Evolutionary conservation across 2,329 filamentous ascomycete species (phyloP).

Genomic region (Pyrenophora graminea): DNA sequence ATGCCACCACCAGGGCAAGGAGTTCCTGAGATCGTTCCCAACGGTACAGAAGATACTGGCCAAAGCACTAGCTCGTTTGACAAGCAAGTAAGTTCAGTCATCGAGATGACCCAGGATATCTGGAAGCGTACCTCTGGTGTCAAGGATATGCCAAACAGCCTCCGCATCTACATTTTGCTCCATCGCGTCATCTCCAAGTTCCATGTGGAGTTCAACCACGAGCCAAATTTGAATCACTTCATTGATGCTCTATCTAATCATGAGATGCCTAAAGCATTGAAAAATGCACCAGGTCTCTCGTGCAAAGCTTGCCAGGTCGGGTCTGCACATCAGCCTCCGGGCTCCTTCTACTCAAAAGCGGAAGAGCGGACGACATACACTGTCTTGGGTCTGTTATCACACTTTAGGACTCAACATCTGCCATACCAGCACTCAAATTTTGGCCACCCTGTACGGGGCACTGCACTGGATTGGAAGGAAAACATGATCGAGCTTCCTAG

Average conservation of each 20-base stretch:
- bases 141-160: slow-evolving; percentile 63
- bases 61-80: slow-evolving; percentile 43
- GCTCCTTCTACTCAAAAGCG: slow-evolving; percentile 42
- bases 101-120: slow-evolving; percentile 60
- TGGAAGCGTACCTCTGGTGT: slow-evolving; percentile 66
- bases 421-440: slow-evolving; percentile 24
- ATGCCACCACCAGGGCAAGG: slow-evolving; percentile 26
- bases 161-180: slow-evolving; percentile 67
- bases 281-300: slow-evolving; percentile 50
- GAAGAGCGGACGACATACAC: slow-evolving; percentile 48
- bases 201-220: slow-evolving; percentile 60
- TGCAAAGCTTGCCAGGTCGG: slow-evolving; percentile 49
- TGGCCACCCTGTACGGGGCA: slow-evolving; percentile 27
- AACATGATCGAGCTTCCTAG: slow-evolving; percentile 66
- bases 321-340: slow-evolving; percentile 32
- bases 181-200: slow-evolving; percentile 66
- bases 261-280: slow-evolving; percentile 49
- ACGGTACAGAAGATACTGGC: slow-evolving; percentile 26
- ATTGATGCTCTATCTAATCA: slow-evolving; percentile 51
- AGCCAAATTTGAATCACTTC: slow-evolving; percentile 62
- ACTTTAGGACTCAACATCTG: slow-evolving; percentile 63
- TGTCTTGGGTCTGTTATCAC: slow-evolving; percentile 61
- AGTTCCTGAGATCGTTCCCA: slow-evolving; percentile 20
- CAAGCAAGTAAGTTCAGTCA: slow-evolving; percentile 48
- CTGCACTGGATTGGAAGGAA: slow-evolving; percentile 59